Evolutionary conservation across 2,329 filamentous ascomycete genomes (phyloP), one percentile per base, ranked within the genome.

Genomic region (Neofusicoccum umdonicola): DNA sequence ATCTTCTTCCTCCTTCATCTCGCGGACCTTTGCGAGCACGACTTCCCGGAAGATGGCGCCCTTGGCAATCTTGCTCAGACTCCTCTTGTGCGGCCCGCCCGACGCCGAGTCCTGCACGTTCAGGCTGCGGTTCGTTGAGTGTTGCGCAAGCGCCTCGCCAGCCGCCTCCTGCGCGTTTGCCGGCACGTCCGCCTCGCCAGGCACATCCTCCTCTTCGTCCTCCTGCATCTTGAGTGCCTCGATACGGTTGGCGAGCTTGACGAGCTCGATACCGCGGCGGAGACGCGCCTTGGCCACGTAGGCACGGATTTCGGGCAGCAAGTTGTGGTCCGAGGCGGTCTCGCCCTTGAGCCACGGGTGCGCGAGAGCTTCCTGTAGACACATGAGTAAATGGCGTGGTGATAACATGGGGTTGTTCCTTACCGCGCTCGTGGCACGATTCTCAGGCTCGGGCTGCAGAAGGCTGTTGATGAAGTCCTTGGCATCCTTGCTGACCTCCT

Each of bases 211-310:
- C 69, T 92, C 88, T 66, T 95, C 92, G 69, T 97, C 93, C 73
- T 97, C 93, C 77, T 95, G 90, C 82, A 96, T 90, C 81, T 93
- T 96, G 81, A 99, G 89, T 37, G 91, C 86, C 77, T 97, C 92
- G 81, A 99, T 98, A 68, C 94, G 91, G 81, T 97, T 97, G 69
- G 92, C 88, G 63, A 99, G 87, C 81, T 96, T 97, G 83, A 98
- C 91, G 73, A 97, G 89, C 79, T 98, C 92, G 81, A 99, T 96
- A 72, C 93, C 94, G 68, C 94, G 90, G 78, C 90, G 90, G 71
- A 99, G 90, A 67, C 93, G 92, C 65, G 92, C 92, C 79, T 93
- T 93, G 68, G 93, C 90, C 79, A 96, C 92, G 82, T 95, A 96
- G 61, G 93, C 90, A 79, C 91, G 91, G 83, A 99, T 96, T 82